These are phyloP conservation scores for Byssoonygena ceratinophila DNA, from an alignment of 2,329 filamentous ascomycete genomes.

Conservation along the genomic window DNA sequence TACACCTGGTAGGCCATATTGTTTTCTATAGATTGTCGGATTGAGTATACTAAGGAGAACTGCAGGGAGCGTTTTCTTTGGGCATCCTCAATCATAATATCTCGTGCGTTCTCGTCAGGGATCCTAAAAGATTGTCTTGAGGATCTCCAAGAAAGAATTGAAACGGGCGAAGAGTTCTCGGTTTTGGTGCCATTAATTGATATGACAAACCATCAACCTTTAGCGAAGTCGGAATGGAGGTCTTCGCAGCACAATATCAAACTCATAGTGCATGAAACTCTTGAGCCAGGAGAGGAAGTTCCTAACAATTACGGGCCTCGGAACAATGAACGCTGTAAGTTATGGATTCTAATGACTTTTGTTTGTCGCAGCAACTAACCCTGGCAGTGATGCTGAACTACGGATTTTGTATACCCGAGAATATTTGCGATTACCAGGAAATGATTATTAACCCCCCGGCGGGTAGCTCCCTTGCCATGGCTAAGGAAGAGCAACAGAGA, in stretches of 20 bases:
- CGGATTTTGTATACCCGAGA: constrained; percentile 36
- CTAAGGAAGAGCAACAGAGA: constrained; percentile 27
- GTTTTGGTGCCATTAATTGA: constrained; percentile 62
- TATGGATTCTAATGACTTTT: not conserved
- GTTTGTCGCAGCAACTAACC: not conserved
- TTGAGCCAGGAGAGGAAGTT: constrained; percentile 44
- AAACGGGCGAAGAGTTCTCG: constrained; percentile 49
- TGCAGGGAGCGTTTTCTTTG: constrained; percentile 38
- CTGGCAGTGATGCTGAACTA: constrained; percentile 37
- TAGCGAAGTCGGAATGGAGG: constrained; percentile 51
- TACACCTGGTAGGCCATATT: constrained; percentile 32
- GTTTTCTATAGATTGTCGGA: not conserved
- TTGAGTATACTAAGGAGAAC: not conserved
- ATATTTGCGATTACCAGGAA: constrained; percentile 37
- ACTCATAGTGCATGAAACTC: constrained; percentile 37
- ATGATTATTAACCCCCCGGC: constrained; percentile 32
- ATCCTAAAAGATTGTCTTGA: constrained; percentile 31
- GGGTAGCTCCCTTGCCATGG: constrained; percentile 31
- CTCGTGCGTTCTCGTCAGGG: constrained; percentile 36
- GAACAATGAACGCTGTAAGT: constrained; percentile 56
- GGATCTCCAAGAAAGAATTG: constrained; percentile 23
- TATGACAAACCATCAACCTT: constrained; percentile 59
- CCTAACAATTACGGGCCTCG: constrained; percentile 68
- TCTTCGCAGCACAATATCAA: constrained; percentile 31
- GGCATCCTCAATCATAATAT: constrained; percentile 37